These are phyloP conservation scores for Colletotrichum lini DNA, from an alignment of 2,329 filamentous ascomycete genomes.

Conservation along the genomic window DNA sequence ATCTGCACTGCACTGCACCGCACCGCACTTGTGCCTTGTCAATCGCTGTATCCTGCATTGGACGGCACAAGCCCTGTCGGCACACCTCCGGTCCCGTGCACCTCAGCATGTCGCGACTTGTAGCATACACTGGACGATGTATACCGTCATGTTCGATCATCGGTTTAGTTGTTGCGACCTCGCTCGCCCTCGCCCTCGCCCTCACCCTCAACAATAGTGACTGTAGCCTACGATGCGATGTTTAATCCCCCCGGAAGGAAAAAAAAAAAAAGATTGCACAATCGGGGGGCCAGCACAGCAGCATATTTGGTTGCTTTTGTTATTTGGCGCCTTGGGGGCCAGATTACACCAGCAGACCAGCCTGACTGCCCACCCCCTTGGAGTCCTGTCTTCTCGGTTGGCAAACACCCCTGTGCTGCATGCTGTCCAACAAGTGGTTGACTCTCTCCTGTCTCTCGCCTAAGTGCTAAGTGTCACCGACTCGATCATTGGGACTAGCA, in stretches of 20 bases:
- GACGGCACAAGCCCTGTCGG: neutral
- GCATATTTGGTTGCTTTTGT: slow-evolving; percentile 3
- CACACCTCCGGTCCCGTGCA: slow-evolving; percentile 7
- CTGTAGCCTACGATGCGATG: neutral
- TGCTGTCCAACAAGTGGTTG: slow-evolving; percentile 7
- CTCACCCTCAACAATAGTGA: too few relatives aligned
- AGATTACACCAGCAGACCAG: neutral
- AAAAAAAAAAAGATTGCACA: neutral
- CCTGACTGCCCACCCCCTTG: neutral
- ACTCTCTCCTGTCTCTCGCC: slow-evolving; percentile 19
- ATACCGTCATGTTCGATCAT: slow-evolving; percentile 11
- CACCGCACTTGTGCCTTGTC: neutral
- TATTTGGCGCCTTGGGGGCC: slow-evolving; percentile 5
- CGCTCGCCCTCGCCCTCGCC: neutral
- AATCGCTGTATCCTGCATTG: slow-evolving; percentile 9
- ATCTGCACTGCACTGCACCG: neutral
- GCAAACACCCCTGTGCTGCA: neutral
- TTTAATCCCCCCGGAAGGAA: neutral
- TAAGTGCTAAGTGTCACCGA: neutral
- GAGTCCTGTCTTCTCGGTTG: neutral
- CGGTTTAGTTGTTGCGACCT: neutral
- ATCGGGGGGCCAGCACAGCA: neutral
- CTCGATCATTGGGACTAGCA: neutral
- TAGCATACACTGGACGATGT: neutral
- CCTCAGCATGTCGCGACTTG: neutral